Evolutionary conservation across 768 basidiomycete genomes (phyloP).

Genomic region (Amanita phalloides): DNA sequence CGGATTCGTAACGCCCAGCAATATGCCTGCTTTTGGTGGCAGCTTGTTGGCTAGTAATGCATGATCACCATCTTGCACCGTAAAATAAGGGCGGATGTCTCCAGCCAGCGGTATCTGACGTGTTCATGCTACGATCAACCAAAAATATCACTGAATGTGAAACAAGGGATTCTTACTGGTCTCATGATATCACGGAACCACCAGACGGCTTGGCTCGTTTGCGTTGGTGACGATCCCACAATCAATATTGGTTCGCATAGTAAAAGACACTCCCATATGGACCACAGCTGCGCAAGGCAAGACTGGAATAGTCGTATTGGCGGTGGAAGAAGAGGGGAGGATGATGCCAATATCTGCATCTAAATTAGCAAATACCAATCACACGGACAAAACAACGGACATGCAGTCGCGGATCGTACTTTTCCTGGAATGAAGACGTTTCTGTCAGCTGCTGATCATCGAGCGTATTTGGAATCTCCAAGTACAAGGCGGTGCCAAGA

Average conservation of each 20-base stretch:
- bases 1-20: constrained; percentile 85
- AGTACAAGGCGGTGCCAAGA: constrained; percentile 63
- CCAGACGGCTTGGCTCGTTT: constrained; percentile 84
- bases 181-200: constrained; percentile 83
- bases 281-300: constrained; percentile 60
- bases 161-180: constrained; percentile 40
- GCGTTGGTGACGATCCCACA: constrained; percentile 67
- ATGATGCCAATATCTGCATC: constrained; percentile 55
- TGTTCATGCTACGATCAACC: constrained; percentile 1
- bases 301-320: constrained; percentile 55
- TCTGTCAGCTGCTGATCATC: constrained; percentile 69
- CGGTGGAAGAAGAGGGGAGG: constrained; percentile 45
- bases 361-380: neutral
- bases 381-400: constrained; percentile 21
- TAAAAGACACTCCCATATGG: constrained; percentile 89
- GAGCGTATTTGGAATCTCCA: constrained; percentile 55
- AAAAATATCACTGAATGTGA: neutral
- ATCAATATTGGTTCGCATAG: constrained; percentile 86
- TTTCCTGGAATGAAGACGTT: constrained; percentile 37
- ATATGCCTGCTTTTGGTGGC: constrained; percentile 63
- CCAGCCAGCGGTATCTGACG: constrained; percentile 68
- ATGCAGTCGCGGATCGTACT: constrained; percentile 41
- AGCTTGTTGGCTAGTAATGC: constrained; percentile 66
- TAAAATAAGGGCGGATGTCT: constrained; percentile 91
- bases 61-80: constrained; percentile 90